A percentile compares a stretch with the other conserved stretches of the same genome.
Conservation (phyloP, 2,329 filamentous ascomycete species). For the Fusarium tuaranense region DNA sequence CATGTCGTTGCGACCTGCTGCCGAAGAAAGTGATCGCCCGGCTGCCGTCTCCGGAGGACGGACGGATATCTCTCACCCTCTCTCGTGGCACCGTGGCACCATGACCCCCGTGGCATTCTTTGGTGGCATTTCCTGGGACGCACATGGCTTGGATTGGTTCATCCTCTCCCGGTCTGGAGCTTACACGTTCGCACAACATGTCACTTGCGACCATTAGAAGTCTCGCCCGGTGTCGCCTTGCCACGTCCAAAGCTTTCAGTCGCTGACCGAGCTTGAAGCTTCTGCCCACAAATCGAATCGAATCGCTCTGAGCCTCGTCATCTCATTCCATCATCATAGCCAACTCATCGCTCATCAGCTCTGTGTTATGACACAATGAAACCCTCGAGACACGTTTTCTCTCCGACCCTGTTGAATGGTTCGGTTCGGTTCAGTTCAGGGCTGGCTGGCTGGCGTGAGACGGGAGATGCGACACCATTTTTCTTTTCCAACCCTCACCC, state of each 20-base stretch:
- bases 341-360: conserved; percentile 34
- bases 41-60: background rate
- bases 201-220: conserved; percentile 27
- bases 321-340: conserved; percentile 38
- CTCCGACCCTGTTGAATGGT: conserved; percentile 33
- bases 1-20: background rate
- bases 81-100: background rate
- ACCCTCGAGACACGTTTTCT: conserved; percentile 34
- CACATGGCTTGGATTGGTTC: conserved; percentile 35
- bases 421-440: conserved; percentile 20
- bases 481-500: background rate
- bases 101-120: conserved; percentile 7
- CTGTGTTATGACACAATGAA: conserved; percentile 35
- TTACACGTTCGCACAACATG: conserved; percentile 30
- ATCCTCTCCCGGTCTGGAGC: conserved; percentile 15
- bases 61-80: background rate
- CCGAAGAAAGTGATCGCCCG: background rate
- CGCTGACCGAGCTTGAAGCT: conserved; percentile 30
- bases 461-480: conserved; percentile 1
- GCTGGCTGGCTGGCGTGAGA: conserved; percentile 2
- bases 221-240: conserved; percentile 23
- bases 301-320: conserved; percentile 1
- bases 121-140: conserved; percentile 15
- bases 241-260: conserved; percentile 32
- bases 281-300: conserved; percentile 7